A percentile compares a stretch with the other conserved stretches of the same genome.
phyloP scores from a whole-genome alignment of 805 yeast genomes.

The Candida succiphila region DNA sequence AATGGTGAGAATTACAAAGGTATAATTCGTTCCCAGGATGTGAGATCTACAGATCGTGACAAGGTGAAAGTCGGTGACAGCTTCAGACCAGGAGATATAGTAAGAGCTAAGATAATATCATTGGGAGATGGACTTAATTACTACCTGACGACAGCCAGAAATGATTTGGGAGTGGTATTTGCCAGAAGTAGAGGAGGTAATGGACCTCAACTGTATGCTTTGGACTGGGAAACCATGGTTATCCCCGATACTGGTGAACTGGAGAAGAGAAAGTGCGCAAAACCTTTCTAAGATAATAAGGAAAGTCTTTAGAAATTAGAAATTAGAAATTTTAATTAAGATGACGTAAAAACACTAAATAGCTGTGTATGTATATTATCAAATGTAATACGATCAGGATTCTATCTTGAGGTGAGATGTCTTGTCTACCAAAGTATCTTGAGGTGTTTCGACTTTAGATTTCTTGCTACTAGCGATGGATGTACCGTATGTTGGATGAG shows the following conservation, averaged over 20 bases:
- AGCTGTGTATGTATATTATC: too few relatives aligned
- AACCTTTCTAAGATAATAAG: slow-evolving; percentile 46
- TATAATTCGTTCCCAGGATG: slow-evolving; percentile 76
- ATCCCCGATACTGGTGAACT: slow-evolving; percentile 63
- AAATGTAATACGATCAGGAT: too few relatives aligned
- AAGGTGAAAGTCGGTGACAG: slow-evolving; percentile 68
- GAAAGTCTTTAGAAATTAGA: not conserved
- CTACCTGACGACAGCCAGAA: slow-evolving; percentile 79
- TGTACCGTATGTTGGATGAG: slow-evolving; percentile 16
- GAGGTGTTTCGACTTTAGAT: too few relatives aligned
- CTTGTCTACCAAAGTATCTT: too few relatives aligned
- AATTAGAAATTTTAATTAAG: too few relatives aligned
- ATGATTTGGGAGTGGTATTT: slow-evolving; percentile 89
- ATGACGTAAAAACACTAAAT: too few relatives aligned
- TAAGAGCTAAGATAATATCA: slow-evolving; percentile 73
- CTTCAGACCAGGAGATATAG: slow-evolving; percentile 87
- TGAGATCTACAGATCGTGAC: slow-evolving; percentile 86
- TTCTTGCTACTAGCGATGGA: too few relatives aligned
- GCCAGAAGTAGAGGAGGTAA: slow-evolving; percentile 62
- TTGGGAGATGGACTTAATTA: slow-evolving; percentile 92
- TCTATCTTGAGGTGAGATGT: too few relatives aligned
- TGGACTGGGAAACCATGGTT: slow-evolving; percentile 95
- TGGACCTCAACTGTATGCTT: slow-evolving; percentile 74
- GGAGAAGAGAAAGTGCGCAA: slow-evolving; percentile 86
- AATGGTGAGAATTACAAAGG: slow-evolving; percentile 87